Evolutionary conservation across 495 filamentous ascomycete genomes (phyloP).

Genomic region (Cercophora scortea): DNA sequence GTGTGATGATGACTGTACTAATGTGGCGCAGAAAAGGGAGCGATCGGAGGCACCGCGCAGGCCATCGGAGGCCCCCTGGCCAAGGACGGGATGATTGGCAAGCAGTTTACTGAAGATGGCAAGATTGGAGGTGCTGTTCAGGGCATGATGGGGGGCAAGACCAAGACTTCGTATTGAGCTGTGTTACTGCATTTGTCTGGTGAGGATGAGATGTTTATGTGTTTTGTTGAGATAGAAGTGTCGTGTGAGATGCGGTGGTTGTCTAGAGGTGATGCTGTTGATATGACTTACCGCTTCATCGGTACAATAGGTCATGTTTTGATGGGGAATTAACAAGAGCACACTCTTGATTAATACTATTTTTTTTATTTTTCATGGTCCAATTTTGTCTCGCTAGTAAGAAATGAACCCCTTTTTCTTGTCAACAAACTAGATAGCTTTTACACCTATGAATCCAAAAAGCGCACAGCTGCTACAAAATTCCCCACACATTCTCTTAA

Average conservation of each 20-base stretch:
- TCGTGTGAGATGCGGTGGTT: too few species aligned
- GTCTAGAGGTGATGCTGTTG: too few species aligned
- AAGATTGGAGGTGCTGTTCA: slow-evolving; percentile 40
- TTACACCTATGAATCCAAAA: too few species aligned
- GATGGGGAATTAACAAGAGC: too few species aligned
- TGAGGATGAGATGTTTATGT: background rate
- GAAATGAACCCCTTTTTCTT: background rate
- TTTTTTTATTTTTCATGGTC: too few species aligned
- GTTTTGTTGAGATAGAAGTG: background rate
- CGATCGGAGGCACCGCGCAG: slow-evolving; percentile 43
- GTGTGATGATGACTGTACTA: too few species aligned
- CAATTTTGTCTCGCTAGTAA: too few species aligned
- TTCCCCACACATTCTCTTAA: background rate
- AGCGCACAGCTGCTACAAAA: too few species aligned
- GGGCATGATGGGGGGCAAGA: slow-evolving; percentile 20
- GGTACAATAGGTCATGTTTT: too few species aligned
- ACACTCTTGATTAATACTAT: too few species aligned
- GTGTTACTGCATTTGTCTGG: background rate
- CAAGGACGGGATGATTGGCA: slow-evolving; percentile 39
- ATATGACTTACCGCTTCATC: too few species aligned
- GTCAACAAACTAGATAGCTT: too few species aligned
- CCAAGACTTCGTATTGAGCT: slow-evolving; percentile 8
- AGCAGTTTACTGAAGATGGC: slow-evolving; percentile 41
- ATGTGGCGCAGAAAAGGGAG: slow-evolving; percentile 43
- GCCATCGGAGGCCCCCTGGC: slow-evolving; percentile 47